Conservation (phyloP, 164 flowering plant genomes). For the Dillenia suffruticosa region DNA sequence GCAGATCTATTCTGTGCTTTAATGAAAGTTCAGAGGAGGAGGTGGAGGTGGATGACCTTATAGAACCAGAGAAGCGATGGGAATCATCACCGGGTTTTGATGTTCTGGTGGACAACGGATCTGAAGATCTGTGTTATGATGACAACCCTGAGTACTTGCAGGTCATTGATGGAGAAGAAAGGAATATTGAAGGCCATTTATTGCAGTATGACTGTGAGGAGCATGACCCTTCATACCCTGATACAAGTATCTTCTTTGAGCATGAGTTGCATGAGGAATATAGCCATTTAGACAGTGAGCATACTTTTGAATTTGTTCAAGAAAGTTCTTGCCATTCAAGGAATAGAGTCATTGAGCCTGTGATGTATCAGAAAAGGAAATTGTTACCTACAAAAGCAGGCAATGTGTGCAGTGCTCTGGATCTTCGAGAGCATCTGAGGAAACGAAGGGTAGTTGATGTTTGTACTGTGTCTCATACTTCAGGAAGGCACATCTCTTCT, state of each 20-base stretch:
- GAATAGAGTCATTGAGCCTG: constrained; percentile 23
- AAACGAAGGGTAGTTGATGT: constrained; percentile 29
- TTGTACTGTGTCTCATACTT: constrained; percentile 6
- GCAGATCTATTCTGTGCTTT: constrained; percentile 10
- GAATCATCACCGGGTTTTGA: constrained; percentile 80
- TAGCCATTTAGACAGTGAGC: constrained; percentile 22
- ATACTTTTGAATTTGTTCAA: constrained; percentile 12
- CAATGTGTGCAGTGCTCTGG: constrained; percentile 19
- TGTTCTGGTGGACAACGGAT: constrained; percentile 60
- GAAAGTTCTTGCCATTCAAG: constrained; percentile 16
- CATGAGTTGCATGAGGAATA: constrained; percentile 16
- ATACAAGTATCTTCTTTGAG: constrained; percentile 23
- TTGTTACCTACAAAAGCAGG: constrained; percentile 15
- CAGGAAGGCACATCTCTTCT: constrained; percentile 23
- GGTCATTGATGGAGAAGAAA: constrained; percentile 26
- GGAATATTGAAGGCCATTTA: constrained; percentile 26
- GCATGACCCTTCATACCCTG: constrained; percentile 25
- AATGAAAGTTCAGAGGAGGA: constrained; percentile 39
- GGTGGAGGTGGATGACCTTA: constrained; percentile 31
- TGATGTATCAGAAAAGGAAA: constrained; percentile 27
- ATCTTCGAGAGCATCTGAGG: constrained; percentile 45
- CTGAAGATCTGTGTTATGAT: constrained; percentile 34
- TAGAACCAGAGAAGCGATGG: constrained; percentile 53
- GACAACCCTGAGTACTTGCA: constrained; percentile 34
- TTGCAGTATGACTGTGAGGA: constrained; percentile 35